These are phyloP conservation scores for Debaryomyces nepalensis DNA, from an alignment of 1,139 yeast species.

Conservation along the genomic window DNA sequence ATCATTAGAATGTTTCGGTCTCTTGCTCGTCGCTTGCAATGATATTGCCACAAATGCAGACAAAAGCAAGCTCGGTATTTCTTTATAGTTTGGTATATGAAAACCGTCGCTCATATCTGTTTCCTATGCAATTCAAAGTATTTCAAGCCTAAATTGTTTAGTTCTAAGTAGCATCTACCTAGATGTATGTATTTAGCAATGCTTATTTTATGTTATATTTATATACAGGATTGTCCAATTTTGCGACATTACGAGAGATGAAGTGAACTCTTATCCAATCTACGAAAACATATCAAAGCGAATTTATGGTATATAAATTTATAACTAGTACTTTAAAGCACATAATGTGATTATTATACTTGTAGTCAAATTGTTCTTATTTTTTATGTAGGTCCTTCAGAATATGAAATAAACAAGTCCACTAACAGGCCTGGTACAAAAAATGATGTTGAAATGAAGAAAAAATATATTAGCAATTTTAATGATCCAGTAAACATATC, in stretches of 20 bases:
- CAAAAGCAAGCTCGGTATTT: constrained; percentile 8
- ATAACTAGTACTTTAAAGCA: constrained; percentile 3
- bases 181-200: not conserved
- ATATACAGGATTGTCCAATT: not conserved
- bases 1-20: constrained; percentile 1
- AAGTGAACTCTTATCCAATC: not conserved
- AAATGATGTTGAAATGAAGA: constrained; percentile 7
- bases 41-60: constrained; percentile 8
- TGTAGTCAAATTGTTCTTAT: constrained; percentile 1
- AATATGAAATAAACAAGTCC: constrained; percentile 7
- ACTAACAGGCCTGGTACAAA: not conserved
- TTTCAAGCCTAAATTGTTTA: too few species aligned
- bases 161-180: too few species aligned
- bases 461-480: not conserved
- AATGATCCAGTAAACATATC: constrained; percentile 1
- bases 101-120: not conserved
- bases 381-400: constrained; percentile 1
- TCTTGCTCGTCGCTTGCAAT: constrained; percentile 3
- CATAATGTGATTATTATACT: not conserved
- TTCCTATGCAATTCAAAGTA: not conserved
- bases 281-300: not conserved
- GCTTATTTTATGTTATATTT: not conserved
- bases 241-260: not conserved
- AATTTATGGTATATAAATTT: not conserved
- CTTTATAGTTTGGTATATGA: not conserved